Evolutionary conservation across 2,329 filamentous ascomycete genomes (phyloP).

Genomic region (Talaromyces marneffei): DNA sequence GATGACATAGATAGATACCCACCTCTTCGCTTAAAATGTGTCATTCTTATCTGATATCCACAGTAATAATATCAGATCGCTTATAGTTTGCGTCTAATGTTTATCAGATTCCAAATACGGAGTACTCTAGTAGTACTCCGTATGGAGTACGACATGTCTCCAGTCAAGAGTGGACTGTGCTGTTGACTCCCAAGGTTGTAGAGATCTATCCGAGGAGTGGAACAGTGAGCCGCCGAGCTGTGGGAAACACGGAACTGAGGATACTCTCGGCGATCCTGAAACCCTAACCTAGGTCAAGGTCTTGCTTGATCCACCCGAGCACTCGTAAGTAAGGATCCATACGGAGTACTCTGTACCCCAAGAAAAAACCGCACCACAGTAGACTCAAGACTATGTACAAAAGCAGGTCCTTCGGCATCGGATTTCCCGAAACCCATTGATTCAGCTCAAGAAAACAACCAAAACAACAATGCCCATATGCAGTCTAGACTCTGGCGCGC

Average conservation of each 20-base stretch:
- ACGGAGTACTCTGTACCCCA: background rate
- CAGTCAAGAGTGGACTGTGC: background rate
- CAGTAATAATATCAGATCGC: background rate
- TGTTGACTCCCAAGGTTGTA: background rate
- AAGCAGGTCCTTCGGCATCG: no score
- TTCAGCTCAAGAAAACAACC: background rate
- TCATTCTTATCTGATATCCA: background rate
- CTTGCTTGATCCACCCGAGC: background rate
- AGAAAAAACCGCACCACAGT: no score
- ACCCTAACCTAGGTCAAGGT: no score
- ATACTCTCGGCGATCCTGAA: background rate
- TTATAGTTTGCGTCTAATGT: background rate
- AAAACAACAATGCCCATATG: background rate
- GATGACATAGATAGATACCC: background rate
- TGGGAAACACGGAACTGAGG: background rate
- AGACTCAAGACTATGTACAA: no score
- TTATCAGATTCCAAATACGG: background rate
- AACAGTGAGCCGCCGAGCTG: background rate
- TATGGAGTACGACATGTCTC: no score
- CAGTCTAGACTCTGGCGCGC: background rate
- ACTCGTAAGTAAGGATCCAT: background rate
- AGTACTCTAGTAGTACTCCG: no score
- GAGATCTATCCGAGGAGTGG: background rate
- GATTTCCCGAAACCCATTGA: background rate
- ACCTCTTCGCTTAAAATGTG: background rate